phyloP scores from a whole-genome alignment of 257 asterid genomes.

The Gentiana macrophylla region DNA sequence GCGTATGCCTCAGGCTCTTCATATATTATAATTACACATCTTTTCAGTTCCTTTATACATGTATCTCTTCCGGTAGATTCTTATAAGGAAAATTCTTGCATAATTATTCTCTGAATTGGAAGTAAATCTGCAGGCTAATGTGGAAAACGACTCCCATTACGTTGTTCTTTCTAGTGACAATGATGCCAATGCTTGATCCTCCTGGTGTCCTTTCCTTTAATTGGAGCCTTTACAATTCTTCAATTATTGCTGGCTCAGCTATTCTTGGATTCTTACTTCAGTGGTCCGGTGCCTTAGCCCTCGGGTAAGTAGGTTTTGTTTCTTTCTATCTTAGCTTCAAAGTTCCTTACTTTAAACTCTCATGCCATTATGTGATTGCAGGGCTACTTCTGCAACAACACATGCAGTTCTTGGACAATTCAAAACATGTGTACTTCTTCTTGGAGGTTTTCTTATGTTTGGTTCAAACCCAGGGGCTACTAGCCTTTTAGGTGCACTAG shows the following conservation, averaged over 20 bases:
- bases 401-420: constrained; percentile 94
- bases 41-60: not conserved
- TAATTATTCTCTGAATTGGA: not conserved
- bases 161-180: constrained; percentile 69
- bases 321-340: not conserved
- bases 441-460: constrained; percentile 70
- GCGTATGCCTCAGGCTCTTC: constrained; percentile 36
- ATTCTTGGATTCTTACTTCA: constrained; percentile 92
- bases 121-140: constrained; percentile 47
- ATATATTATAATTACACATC: not conserved
- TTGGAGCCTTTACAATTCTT: constrained; percentile 52
- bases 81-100: not conserved
- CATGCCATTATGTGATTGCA: constrained; percentile 8
- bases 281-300: constrained; percentile 98
- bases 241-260: constrained; percentile 66
- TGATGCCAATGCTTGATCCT: constrained; percentile 90
- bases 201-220: constrained; percentile 71
- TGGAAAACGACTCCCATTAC: constrained; percentile 97
- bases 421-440: constrained; percentile 81
- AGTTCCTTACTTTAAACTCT: not conserved
- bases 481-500: constrained; percentile 68
- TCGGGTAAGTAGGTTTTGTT: constrained; percentile 43
- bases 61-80: not conserved
- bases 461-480: constrained; percentile 83
- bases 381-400: constrained; percentile 93